Evolutionary conservation across 139 green algal genomes (phyloP), one percentile per base, ranked within the genome.

Genomic region (Klebsormidium nitens): DNA sequence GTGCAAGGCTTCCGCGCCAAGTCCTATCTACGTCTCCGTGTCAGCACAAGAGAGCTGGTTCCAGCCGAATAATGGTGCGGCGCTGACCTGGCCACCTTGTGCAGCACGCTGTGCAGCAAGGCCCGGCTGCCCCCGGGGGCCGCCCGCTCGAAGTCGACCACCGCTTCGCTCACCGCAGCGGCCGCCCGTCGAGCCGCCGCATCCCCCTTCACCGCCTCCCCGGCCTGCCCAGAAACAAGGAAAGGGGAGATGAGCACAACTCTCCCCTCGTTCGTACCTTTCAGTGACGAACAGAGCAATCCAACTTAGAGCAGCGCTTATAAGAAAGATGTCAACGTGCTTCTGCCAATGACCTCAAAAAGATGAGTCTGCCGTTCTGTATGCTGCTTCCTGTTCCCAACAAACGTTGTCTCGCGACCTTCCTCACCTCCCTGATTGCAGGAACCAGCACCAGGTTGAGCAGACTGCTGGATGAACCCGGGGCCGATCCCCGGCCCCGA

Each of bases 401-500:
- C 28, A 40, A 50, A n/a, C n/a, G 4, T 23, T 23, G 35, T 23
- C 2, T 23, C 2, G 57, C n/a, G 57, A 2, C 23, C 2, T 23
- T 2, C 23, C 60, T 28, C 60, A 72, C 50, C 64, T 72, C 64
- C 50, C 70, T 72, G 37, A 72, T 26, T 52, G 44, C 64, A 8
- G 64, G 64, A 19, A 72, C n/a, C 31, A 72, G 64, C 28, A 72
- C 26, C 1, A 66, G 55, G 26, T 50, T 71, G 26, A 72, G 64
- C 31, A 40, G 26, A 72, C 34, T 32, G 29, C 34, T 59, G 42
- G 64, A 31, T 23, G 23, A 23, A 23, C 23, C 46, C 46, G 46
- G 23, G 23, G 46, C 46, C n/a, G n/a, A n/a, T n/a, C n/a, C n/a
- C n/a, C n/a, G n/a, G n/a, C n/a, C n/a, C n/a, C n/a, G n/a, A n/a